Conservation (phyloP, 2,329 filamentous ascomycete species). For the Fusarium sp. region DNA sequence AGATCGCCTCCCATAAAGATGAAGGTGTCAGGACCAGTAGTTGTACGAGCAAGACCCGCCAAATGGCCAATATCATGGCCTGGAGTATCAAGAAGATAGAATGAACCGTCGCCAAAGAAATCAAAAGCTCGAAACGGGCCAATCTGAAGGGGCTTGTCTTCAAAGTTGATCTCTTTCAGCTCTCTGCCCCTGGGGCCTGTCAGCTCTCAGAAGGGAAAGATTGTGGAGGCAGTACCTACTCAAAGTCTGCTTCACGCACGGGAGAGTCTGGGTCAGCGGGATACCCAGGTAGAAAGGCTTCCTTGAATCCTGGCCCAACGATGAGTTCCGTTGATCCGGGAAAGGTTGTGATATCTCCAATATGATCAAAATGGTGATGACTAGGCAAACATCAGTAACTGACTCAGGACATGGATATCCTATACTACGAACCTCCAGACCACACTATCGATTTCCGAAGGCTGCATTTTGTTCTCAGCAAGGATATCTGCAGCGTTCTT, state of each 20-base stretch:
- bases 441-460: conserved; percentile 9
- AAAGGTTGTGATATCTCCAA: conserved; percentile 27
- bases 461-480: not conserved
- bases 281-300: conserved; percentile 30
- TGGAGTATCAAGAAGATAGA: conserved; percentile 28
- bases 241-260: conserved; percentile 17
- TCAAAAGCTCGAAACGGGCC: conserved; percentile 23
- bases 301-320: conserved; percentile 28
- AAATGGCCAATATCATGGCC: conserved; percentile 26
- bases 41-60: conserved; percentile 24
- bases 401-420: fast-evolving
- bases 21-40: not conserved
- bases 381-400: not conserved
- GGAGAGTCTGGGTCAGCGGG: not conserved
- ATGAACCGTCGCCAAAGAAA: conserved; percentile 31
- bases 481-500: conserved; percentile 29
- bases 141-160: not conserved
- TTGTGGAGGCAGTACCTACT: not conserved
- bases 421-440: conserved; percentile 24
- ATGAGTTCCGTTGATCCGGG: conserved; percentile 21
- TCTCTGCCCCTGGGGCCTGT: not conserved
- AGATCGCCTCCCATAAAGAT: conserved; percentile 23
- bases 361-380: conserved; percentile 33
- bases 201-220: fast-evolving
- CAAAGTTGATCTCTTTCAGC: conserved; percentile 22